Evolutionary conservation across 2,329 filamentous ascomycete species (phyloP).

Genomic region (Microdochium nivale): DNA sequence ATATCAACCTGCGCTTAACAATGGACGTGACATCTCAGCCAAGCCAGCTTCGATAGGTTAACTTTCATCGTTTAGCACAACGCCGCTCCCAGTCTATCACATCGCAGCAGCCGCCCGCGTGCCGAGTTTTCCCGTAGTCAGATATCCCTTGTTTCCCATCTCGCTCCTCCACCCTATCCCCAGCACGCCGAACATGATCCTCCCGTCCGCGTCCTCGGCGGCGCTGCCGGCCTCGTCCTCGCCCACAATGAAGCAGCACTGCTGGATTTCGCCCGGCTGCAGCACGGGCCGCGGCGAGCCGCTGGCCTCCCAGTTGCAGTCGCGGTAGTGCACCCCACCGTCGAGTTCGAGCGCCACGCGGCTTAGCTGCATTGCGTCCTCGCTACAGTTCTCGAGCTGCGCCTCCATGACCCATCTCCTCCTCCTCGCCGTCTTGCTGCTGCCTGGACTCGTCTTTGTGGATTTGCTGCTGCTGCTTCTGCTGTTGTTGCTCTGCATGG

Average conservation of each 20-base stretch:
- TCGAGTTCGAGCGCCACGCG: slow-evolving; percentile 47
- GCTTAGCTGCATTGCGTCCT: slow-evolving; percentile 73
- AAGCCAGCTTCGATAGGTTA: too few relatives aligned
- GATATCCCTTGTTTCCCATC: slow-evolving; percentile 80
- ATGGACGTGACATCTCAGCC: too few relatives aligned
- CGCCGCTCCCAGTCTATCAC: slow-evolving; percentile 14
- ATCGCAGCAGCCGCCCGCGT: slow-evolving; percentile 30
- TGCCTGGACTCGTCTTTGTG: too few relatives aligned
- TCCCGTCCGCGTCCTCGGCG: slow-evolving; percentile 47
- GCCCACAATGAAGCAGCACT: slow-evolving; percentile 55
- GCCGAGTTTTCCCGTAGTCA: slow-evolving; percentile 78
- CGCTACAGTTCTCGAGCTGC: slow-evolving; percentile 90
- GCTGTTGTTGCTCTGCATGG: background rate
- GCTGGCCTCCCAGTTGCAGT: slow-evolving; percentile 47
- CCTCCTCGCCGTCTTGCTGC: background rate
- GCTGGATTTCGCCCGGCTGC: slow-evolving; percentile 55
- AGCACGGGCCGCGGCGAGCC: slow-evolving; percentile 42
- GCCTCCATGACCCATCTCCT: slow-evolving; percentile 74
- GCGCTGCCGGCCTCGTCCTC: slow-evolving; percentile 25
- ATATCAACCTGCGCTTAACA: too few relatives aligned
- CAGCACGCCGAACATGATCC: slow-evolving; percentile 68
- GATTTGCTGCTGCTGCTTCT: background rate
- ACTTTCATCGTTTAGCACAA: slow-evolving; percentile 3
- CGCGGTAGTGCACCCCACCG: slow-evolving; percentile 38
- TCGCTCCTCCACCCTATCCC: slow-evolving; percentile 81